Base-by-base conservation (phyloP, 345 rosid genomes). In the Bruguiera parviflora region DNA sequence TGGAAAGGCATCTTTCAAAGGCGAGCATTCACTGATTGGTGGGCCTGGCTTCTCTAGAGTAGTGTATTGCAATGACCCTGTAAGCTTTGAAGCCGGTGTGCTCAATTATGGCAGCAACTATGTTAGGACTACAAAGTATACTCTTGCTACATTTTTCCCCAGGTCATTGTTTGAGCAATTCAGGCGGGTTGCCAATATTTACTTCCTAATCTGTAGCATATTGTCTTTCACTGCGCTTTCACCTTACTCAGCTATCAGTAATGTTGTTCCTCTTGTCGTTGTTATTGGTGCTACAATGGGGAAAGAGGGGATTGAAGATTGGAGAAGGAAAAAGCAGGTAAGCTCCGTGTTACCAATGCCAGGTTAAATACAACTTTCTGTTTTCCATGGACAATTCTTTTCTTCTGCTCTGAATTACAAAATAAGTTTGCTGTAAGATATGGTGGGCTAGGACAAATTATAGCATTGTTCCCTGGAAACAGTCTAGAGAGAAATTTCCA, bases 31-130 rank as follows among this genome's bases (percentile, higher is more conserved):
- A 11, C 74, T 86, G 47, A 88, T 94, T 18, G 98, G 98, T 49
- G 98, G 98, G 52, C 96, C 97, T 13, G 98, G 98, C 5, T 94
- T 89, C 78, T 91, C 98, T 0, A 84, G 98, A 49, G 80, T 89
- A 20, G 94, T 89, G 2, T 77, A 84, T 63, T 91, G 96, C 73
- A 94, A 94, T 73, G 97, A 94, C 13, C 87, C 94, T 25, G 85
- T 85, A 61, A 58, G 87, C 68, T 75, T 82, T 64, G 94, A 85
- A 66, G 80, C 94, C 0, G 78, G 79, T 70, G 64, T 79, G 18
- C 78, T 56, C 32, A 81, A 75, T 70, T 90, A 91, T 76, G 71
- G 33, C 15, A 80, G 73, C 15, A 95, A 95, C 77, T 90, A 88
- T 63, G 89, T 92, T 69, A 84, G 89, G 56, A 88, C 93, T 64